phyloP scores from a whole-genome alignment of 495 filamentous ascomycete genomes.

The Neurospora pannonica region DNA sequence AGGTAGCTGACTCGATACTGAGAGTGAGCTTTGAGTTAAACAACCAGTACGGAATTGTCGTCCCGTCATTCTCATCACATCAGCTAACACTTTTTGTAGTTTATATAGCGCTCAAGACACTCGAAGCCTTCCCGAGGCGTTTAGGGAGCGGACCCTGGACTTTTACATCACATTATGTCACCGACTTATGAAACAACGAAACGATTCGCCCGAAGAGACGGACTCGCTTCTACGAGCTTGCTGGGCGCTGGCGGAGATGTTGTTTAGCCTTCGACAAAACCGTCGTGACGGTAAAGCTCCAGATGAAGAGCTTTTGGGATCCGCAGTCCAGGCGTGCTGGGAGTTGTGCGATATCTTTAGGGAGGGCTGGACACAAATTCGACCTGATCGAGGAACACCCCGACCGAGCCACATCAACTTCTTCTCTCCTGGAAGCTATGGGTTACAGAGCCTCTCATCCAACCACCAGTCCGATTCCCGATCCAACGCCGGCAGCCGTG shows the following conservation, averaged over 20 bases:
- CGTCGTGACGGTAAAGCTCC: constrained; percentile 59
- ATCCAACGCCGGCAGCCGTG: constrained; percentile 30
- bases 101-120: constrained; percentile 82
- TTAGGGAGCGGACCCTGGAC: constrained; percentile 80
- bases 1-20: constrained; percentile 71
- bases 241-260: constrained; percentile 87
- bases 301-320: constrained; percentile 76
- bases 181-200: constrained; percentile 86
- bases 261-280: constrained; percentile 84
- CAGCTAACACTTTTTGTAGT: constrained; percentile 23
- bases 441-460: constrained; percentile 9
- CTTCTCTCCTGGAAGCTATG: constrained; percentile 24
- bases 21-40: constrained; percentile 90
- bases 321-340: constrained; percentile 88
- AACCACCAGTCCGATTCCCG: constrained; percentile 22
- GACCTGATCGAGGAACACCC: constrained; percentile 80
- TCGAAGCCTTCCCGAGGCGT: constrained; percentile 72
- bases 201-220: constrained; percentile 64
- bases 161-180: constrained; percentile 93
- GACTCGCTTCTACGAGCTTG: constrained; percentile 77
- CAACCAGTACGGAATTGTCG: constrained; percentile 51
- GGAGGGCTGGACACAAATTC: constrained; percentile 84
- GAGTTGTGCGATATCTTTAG: constrained; percentile 90
- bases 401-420: constrained; percentile 72
- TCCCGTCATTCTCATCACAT: not conserved